These are phyloP conservation scores for Lyophyllum atratum DNA, from an alignment of 768 basidiomycete species.

Conservation along the genomic window DNA sequence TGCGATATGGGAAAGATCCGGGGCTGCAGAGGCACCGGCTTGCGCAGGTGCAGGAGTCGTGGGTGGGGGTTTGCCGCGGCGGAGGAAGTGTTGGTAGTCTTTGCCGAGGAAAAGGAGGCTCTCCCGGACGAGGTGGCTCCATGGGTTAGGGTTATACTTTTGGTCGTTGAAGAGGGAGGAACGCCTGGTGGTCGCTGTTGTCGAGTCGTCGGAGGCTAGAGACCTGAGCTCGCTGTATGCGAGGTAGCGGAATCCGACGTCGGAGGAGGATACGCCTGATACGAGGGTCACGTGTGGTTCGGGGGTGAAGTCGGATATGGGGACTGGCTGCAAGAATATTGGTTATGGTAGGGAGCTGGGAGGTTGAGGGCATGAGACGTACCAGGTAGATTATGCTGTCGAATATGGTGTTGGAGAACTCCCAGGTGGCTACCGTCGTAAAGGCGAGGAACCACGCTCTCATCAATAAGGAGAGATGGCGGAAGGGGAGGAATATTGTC, in stretches of 20 bases:
- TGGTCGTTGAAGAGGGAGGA: slow-evolving; percentile 68
- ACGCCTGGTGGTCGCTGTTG: slow-evolving; percentile 44
- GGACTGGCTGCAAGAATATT: slow-evolving; percentile 40
- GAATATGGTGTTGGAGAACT: slow-evolving; percentile 61
- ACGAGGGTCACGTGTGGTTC: slow-evolving; percentile 60
- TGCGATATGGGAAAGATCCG: slow-evolving; percentile 31
- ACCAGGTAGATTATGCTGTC: slow-evolving; percentile 62
- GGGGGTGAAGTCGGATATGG: slow-evolving; percentile 43
- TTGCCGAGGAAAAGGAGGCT: slow-evolving; percentile 60
- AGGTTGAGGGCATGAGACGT: slow-evolving; percentile 10
- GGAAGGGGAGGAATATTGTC: slow-evolving; percentile 51
- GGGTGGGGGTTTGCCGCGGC: slow-evolving; percentile 50
- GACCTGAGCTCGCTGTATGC: slow-evolving; percentile 65
- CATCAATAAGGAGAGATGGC: slow-evolving; percentile 44
- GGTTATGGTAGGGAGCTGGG: neutral
- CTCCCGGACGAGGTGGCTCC: slow-evolving; percentile 61
- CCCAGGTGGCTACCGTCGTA: slow-evolving; percentile 61
- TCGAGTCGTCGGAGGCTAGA: slow-evolving; percentile 45
- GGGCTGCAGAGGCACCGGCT: slow-evolving; percentile 7
- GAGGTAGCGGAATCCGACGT: slow-evolving; percentile 57
- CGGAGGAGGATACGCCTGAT: slow-evolving; percentile 61
- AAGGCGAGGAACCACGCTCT: slow-evolving; percentile 53
- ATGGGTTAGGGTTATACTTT: slow-evolving; percentile 63
- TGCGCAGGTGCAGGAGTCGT: slow-evolving; percentile 19
- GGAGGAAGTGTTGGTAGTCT: slow-evolving; percentile 69